A percentile compares a stretch with the other conserved stretches of the same genome.
Evolutionary conservation across 768 basidiomycete genomes (phyloP).

Genomic region (Lactifluus subvellereus): DNA sequence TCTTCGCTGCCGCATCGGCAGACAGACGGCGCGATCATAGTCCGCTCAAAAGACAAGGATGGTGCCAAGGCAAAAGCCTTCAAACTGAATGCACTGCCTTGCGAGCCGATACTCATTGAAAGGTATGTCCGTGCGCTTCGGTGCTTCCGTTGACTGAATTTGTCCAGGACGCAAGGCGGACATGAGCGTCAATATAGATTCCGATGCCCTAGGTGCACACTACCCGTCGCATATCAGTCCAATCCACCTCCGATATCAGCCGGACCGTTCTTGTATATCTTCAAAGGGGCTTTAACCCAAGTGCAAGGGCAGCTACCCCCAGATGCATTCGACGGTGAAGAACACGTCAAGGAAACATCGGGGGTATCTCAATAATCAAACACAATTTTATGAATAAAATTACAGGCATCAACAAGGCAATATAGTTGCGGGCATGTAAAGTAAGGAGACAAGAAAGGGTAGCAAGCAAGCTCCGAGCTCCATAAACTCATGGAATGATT

Average conservation of each 20-base stretch:
- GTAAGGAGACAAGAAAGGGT: neutral
- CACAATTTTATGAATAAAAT: neutral
- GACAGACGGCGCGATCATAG: slow-evolving; percentile 75
- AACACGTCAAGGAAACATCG: slow-evolving; percentile 7
- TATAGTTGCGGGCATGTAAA: neutral
- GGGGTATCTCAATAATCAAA: neutral
- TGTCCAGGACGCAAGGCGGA: slow-evolving; percentile 46
- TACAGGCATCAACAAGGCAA: neutral
- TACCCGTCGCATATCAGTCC: slow-evolving; percentile 73
- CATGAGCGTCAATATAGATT: slow-evolving; percentile 74
- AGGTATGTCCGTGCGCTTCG: slow-evolving; percentile 42
- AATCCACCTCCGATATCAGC: slow-evolving; percentile 71
- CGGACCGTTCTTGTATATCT: slow-evolving; percentile 72
- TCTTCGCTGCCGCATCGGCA: slow-evolving; percentile 61
- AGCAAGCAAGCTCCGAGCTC: neutral
- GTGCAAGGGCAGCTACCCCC: slow-evolving; percentile 80
- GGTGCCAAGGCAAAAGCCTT: slow-evolving; percentile 61
- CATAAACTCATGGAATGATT: neutral
- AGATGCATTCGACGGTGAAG: slow-evolving; percentile 70
- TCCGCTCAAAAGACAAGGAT: slow-evolving; percentile 64
- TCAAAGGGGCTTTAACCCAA: slow-evolving; percentile 80
- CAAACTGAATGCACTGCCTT: slow-evolving; percentile 74
- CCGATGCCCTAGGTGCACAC: slow-evolving; percentile 59
- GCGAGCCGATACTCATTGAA: slow-evolving; percentile 70
- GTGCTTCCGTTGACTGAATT: slow-evolving; percentile 27